These are phyloP conservation scores for Gynochthodes officinalis DNA, from an alignment of 257 asterid genomes.

Conservation along the genomic window DNA sequence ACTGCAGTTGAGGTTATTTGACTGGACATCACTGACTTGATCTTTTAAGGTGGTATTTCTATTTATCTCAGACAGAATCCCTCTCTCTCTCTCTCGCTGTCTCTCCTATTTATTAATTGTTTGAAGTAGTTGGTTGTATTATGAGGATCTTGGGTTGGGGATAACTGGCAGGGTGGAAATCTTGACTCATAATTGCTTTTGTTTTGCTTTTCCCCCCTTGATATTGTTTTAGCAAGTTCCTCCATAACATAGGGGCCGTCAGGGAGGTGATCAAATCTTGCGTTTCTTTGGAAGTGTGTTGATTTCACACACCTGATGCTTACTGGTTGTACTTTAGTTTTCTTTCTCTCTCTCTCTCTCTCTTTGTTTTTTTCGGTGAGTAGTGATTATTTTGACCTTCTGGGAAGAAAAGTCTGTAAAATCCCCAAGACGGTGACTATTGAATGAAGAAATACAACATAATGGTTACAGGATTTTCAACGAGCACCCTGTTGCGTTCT, in stretches of 20 bases:
- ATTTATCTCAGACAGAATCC: constrained; percentile 36
- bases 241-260: constrained; percentile 32
- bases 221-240: constrained; percentile 26
- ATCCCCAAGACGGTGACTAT: constrained; percentile 25
- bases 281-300: constrained; percentile 24
- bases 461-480: constrained; percentile 25
- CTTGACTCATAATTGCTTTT: constrained; percentile 11
- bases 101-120: constrained; percentile 26
- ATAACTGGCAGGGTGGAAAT: constrained; percentile 10
- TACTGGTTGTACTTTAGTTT: constrained; percentile 32
- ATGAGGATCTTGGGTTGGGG: constrained; percentile 26
- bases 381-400: constrained; percentile 42
- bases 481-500: constrained; percentile 17
- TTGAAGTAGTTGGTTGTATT: constrained; percentile 42
- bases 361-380: constrained; percentile 10
- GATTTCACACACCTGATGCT: constrained; percentile 29
- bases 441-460: constrained; percentile 39
- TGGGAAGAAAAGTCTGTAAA: constrained; percentile 37
- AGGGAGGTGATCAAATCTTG: constrained; percentile 18
- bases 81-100: constrained; percentile 19
- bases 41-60: constrained; percentile 47
- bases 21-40: constrained; percentile 36
- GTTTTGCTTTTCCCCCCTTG: background rate
- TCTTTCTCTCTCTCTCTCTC: background rate
- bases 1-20: constrained; percentile 22